These are phyloP conservation scores for Paradendryphiella salina DNA, from an alignment of 2,329 filamentous ascomycete genomes.

Conservation along the genomic window DNA sequence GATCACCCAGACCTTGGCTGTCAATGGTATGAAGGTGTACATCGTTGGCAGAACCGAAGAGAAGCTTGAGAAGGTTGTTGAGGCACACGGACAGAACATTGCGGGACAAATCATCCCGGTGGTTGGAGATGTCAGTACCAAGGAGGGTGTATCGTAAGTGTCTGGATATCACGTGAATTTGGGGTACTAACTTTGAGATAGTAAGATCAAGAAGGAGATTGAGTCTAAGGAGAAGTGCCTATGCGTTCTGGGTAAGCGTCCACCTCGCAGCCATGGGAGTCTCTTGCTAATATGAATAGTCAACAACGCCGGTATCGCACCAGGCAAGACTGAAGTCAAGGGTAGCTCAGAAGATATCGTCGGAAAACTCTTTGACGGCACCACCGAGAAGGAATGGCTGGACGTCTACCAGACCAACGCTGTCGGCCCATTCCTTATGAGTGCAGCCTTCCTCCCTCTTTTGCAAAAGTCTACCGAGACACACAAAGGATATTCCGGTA, in stretches of 20 bases:
- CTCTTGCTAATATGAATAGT: constrained; percentile 23
- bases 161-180: not conserved
- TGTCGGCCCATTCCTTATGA: constrained; percentile 54
- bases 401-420: constrained; percentile 53
- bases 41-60: constrained; percentile 54
- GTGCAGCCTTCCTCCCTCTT: constrained; percentile 52
- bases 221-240: constrained; percentile 51
- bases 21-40: constrained; percentile 55
- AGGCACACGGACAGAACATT: constrained; percentile 51
- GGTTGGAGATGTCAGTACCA: constrained; percentile 50
- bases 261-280: constrained; percentile 49
- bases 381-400: constrained; percentile 53
- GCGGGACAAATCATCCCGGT: constrained; percentile 53
- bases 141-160: constrained; percentile 48
- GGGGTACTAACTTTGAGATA: constrained; percentile 14
- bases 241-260: constrained; percentile 47
- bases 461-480: constrained; percentile 50
- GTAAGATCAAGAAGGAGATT: constrained; percentile 50
- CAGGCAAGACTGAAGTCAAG: constrained; percentile 44
- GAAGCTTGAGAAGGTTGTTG: constrained; percentile 53
- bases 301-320: constrained; percentile 52
- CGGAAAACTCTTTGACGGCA: constrained; percentile 51
- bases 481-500: constrained; percentile 49
- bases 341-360: constrained; percentile 50
- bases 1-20: constrained; percentile 52